Base-by-base conservation (phyloP, 331 rosid genomes). In the Ulmus americana region DNA sequence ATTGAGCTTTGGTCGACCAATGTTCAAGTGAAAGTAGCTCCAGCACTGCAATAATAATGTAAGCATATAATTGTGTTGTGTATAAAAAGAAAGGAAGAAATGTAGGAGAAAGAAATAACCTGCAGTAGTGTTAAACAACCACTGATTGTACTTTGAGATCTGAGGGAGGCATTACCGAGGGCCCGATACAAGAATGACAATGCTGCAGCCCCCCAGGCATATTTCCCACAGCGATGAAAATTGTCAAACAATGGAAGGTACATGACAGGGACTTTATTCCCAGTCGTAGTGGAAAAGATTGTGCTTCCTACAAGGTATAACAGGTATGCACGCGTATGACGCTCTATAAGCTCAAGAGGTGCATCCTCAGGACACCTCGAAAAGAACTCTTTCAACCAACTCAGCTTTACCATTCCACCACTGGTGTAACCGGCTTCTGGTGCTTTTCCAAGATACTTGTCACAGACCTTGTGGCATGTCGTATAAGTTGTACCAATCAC, bases 331-430 rank as follows among this genome's bases (percentile, higher is more conserved):
- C 99, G 97, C 6, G 99, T 94, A 71, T 94, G 96, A 44, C 80
- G 86, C 73, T 90, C 88, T 44, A 90, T 76, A 77, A 84, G 78
- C 76, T 90, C 91, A 0, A 74, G 61, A 2, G 95, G 76, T 55
- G 96, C 97, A 81, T 84, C 84, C 56, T 81, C 88, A 14, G 95
- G 91, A 76, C 99, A 94, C 12, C 61, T 82, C 63, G 84, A 94
- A 78, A 90, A 94, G 76, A 74, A 84, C 81, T 94, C 97, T 55
- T 94, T 94, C 80, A 94, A 84, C 99, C 99, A 94, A 75, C 99
- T 94, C 65, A 94, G 87, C 88, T 94, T 94, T 75, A 94, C 99
- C 99, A 94, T 94, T 62, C 99, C 97, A 13, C 99, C 99, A 70
- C 97, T 94, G 6, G 97, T 90, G 73, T 90, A 94, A 73, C 95